A percentile compares a stretch with the other conserved stretches of the same genome.
Evolutionary conservation across 345 rosid species (phyloP).

Genomic region (Eucalyptus brandiana): DNA sequence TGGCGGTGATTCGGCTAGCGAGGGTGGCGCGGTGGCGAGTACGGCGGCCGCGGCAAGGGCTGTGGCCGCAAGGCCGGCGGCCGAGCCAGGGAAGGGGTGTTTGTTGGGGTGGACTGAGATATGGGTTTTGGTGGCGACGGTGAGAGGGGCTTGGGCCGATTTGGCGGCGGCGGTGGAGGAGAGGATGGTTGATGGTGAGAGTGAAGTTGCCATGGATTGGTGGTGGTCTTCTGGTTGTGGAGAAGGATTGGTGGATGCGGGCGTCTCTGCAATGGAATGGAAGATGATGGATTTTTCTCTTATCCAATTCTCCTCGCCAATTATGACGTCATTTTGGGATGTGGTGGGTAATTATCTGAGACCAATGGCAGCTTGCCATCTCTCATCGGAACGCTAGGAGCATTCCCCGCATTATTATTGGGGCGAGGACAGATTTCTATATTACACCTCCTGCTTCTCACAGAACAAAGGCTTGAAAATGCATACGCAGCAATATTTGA

Average conservation of each 20-base stretch:
- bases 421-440: rapidly evolving
- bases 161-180: slow-evolving; percentile 2
- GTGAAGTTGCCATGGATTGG: slow-evolving; percentile 39
- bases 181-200: slow-evolving; percentile 38
- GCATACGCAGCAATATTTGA: background rate
- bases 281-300: background rate
- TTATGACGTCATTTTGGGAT: background rate
- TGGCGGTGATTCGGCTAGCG: slow-evolving; percentile 17
- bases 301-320: background rate
- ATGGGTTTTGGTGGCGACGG: background rate
- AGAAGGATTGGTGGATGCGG: background rate
- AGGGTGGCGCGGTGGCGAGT: slow-evolving; percentile 29
- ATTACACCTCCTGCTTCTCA: background rate
- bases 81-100: slow-evolving; percentile 10
- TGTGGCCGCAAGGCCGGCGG: slow-evolving; percentile 21
- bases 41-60: slow-evolving; percentile 46
- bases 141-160: slow-evolving; percentile 4
- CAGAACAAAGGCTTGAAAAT: background rate
- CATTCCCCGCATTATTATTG: background rate
- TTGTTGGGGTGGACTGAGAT: background rate
- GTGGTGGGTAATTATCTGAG: background rate
- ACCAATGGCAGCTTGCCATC: background rate
- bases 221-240: background rate
- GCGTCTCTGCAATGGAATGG: background rate
- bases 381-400: background rate